These are phyloP conservation scores for Dictyostelium brefeldianum DNA, from an alignment of 78 protist species.

Conservation along the genomic window DNA sequence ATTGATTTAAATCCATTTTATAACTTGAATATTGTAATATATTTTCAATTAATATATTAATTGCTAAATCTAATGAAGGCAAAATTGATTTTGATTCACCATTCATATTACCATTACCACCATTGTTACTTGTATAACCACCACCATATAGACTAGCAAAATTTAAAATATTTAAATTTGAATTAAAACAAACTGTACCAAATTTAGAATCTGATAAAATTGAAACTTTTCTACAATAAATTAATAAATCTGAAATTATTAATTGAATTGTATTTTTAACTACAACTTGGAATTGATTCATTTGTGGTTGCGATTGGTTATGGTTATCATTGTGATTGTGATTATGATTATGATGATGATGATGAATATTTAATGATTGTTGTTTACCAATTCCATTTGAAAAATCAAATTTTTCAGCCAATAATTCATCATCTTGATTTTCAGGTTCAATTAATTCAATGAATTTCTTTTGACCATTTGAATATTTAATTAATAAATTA, in stretches of 20 bases:
- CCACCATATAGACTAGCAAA: background rate
- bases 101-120: background rate
- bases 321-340: too few species aligned
- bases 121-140: background rate
- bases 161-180: constrained; percentile 13
- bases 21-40: constrained; percentile 19
- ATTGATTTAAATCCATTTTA: background rate
- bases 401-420: background rate
- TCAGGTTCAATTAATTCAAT: constrained; percentile 24
- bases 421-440: background rate
- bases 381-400: background rate
- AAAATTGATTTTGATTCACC: background rate
- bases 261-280: background rate
- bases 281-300: constrained; percentile 45
- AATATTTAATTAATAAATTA: constrained; percentile 35
- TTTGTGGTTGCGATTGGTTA: background rate
- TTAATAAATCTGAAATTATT: constrained; percentile 13
- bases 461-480: background rate
- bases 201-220: constrained; percentile 23
- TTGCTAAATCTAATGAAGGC: constrained; percentile 37
- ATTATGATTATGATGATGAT: too few species aligned
- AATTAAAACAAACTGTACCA: constrained; percentile 55
- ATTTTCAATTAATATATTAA: constrained; percentile 31
- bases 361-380: background rate
- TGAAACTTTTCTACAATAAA: constrained; percentile 73